A percentile compares a stretch with the other conserved stretches of the same genome.
Conservation (phyloP, 164 flowering plant species). For the Hamamelis virginiana region DNA sequence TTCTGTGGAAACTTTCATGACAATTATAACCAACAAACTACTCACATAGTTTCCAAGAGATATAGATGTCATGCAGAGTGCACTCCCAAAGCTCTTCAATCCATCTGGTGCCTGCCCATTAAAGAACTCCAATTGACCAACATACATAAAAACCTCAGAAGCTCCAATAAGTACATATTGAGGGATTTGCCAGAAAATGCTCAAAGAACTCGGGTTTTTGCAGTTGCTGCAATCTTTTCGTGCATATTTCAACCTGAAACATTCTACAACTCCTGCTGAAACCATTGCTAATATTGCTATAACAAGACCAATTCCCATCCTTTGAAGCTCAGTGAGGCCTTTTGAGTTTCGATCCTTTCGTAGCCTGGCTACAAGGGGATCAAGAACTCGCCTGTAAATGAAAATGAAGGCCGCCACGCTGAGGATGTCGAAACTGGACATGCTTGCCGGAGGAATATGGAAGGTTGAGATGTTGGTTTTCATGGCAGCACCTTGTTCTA, state of each 20-base stretch:
- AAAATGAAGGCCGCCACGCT: conserved; percentile 58
- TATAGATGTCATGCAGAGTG: conserved; percentile 68
- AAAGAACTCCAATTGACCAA: conserved; percentile 76
- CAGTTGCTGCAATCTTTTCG: conserved; percentile 20
- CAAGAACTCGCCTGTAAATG: conserved; percentile 47
- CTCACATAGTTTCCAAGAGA: conserved; percentile 70
- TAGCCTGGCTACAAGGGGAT: conserved; percentile 36
- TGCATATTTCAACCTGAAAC: conserved; percentile 39
- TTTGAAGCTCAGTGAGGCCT: conserved; percentile 61
- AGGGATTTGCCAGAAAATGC: conserved; percentile 81
- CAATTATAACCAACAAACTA: conserved; percentile 50
- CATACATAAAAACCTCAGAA: conserved; percentile 81
- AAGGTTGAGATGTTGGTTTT: conserved; percentile 39
- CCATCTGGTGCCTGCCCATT: conserved; percentile 71
- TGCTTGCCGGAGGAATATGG: conserved; percentile 68
- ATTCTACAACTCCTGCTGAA: conserved; percentile 55
- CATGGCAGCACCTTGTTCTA: conserved; percentile 79
- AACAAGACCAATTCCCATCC: conserved; percentile 72
- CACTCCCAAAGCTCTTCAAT: conserved; percentile 71
- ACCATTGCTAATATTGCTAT: conserved; percentile 60
- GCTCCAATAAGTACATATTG: conserved; percentile 69
- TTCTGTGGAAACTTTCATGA: conserved; percentile 45
- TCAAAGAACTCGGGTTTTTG: conserved; percentile 48
- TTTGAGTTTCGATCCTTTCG: conserved; percentile 10
- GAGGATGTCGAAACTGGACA: conserved; percentile 71